Conservation (phyloP, 2,329 filamentous ascomycete genomes). For the Gaeumannomyces tritici region DNA sequence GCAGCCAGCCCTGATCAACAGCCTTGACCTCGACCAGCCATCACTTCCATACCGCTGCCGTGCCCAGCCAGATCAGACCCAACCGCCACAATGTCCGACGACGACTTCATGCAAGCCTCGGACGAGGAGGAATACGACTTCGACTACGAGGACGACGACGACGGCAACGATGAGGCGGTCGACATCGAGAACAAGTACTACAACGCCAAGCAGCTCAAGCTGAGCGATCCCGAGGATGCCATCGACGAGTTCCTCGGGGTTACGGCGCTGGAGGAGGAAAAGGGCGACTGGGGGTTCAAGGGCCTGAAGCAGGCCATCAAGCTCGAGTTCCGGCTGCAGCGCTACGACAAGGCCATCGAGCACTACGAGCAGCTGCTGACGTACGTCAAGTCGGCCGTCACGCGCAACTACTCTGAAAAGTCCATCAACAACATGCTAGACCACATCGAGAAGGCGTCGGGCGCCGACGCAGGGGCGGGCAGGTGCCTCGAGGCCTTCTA, state of each 20-base stretch:
- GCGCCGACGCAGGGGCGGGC: slow-evolving; percentile 56
- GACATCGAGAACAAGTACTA: slow-evolving; percentile 99
- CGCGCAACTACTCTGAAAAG: slow-evolving; percentile 96
- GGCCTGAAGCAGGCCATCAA: slow-evolving; percentile 97
- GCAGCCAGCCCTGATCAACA: not conserved
- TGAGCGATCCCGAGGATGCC: slow-evolving; percentile 74
- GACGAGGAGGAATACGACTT: slow-evolving; percentile 94
- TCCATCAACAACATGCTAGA: slow-evolving; percentile 99
- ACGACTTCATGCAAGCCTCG: slow-evolving; percentile 91
- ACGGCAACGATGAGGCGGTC: slow-evolving; percentile 80
- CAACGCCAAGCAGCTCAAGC: slow-evolving; percentile 96
- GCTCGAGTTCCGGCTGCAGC: slow-evolving; percentile 85
- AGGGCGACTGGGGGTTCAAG: slow-evolving; percentile 98
- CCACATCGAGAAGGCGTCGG: slow-evolving; percentile 85
- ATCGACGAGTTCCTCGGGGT: slow-evolving; percentile 89
- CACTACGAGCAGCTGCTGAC: slow-evolving; percentile 94
- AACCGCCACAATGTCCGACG: slow-evolving; percentile 59
- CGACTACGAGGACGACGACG: slow-evolving; percentile 85
- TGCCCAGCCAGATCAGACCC: not conserved
- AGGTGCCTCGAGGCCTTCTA: slow-evolving; percentile 92
- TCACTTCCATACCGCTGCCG: not conserved
- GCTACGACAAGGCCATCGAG: slow-evolving; percentile 80
- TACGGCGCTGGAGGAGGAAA: slow-evolving; percentile 74
- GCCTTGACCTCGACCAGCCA: not conserved
- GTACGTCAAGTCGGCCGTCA: slow-evolving; percentile 94